A percentile compares a stretch with the other conserved stretches of the same genome.
These are phyloP conservation scores for Sphaerulina musiva DNA, from an alignment of 2,329 filamentous ascomycete genomes.

Conservation along the genomic window DNA sequence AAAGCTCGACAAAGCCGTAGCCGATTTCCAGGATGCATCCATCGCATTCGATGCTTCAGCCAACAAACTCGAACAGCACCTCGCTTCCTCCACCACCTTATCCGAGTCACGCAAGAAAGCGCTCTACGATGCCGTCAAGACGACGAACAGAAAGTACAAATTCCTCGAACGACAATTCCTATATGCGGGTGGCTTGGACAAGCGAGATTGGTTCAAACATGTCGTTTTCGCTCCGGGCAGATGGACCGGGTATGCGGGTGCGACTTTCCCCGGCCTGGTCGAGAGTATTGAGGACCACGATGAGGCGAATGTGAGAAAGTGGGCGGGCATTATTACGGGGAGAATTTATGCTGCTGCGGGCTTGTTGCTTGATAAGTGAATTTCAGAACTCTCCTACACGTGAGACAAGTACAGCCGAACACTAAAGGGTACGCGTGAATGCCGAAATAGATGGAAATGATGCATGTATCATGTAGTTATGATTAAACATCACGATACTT, in stretches of 20 bases:
- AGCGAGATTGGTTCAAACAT: conserved; percentile 85
- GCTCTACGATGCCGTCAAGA: conserved; percentile 43
- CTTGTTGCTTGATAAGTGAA: conserved; percentile 7
- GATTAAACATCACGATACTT: too few relatives aligned
- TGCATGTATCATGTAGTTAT: too few relatives aligned
- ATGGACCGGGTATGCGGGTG: conserved; percentile 85
- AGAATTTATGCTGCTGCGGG: conserved; percentile 23
- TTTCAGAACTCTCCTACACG: too few relatives aligned
- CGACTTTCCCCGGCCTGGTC: conserved; percentile 58
- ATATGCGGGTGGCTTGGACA: conserved; percentile 68
- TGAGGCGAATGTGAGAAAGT: conserved; percentile 38
- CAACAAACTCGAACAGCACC: conserved; percentile 29
- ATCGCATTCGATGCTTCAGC: conserved; percentile 48
- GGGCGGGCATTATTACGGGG: conserved; percentile 39
- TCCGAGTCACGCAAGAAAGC: conserved; percentile 46
- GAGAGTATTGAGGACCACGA: conserved; percentile 51
- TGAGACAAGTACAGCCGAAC: too few relatives aligned
- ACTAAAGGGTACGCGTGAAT: too few relatives aligned
- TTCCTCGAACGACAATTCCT: conserved; percentile 73
- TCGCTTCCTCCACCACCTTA: conserved; percentile 36
- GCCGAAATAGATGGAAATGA: too few relatives aligned
- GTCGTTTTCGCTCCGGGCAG: conserved; percentile 85
- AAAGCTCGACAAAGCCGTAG: conserved; percentile 45
- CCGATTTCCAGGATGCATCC: conserved; percentile 44
- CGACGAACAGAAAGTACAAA: conserved; percentile 77